Base-by-base conservation (phyloP, 495 filamentous ascomycete genomes). In the Talaromyces adpressus region DNA sequence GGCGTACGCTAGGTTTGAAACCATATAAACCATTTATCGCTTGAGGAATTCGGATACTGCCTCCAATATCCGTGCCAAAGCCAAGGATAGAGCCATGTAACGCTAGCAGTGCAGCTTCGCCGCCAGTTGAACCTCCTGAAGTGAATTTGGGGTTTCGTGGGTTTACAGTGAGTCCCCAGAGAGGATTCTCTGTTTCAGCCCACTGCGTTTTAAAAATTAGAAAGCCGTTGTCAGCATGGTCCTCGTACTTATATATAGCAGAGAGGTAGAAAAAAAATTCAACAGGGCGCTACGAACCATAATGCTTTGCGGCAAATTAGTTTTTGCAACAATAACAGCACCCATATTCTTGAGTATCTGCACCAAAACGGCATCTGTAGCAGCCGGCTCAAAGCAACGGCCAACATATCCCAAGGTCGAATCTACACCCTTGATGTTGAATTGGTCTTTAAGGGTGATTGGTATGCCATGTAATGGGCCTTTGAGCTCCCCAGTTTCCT, bases 401-500 rank as follows among this genome's bases (percentile, higher is more conserved):
- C 76, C 73, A 1, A 83, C 72, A 53, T 86, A 86, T 16, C 86
- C 87, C 81, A 90, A 87, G 0, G 82, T 82, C 0, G 81, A 72
- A 62, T 89, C 82, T 22, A 81, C 69, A n/a, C 82, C 85, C 63
- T 79, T 79, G 59, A 91, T 71, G 51, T 87, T 81, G 71, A 90
- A 90, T 27, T 84, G 81, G 64, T 91, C 88, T 68, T 91, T 89
- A 6, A 89, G 60, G 1, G 77, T 81, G 45, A 91, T 74, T 1
- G 87, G 87, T 8, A 91, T 74, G 3, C 88, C 87, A 66, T 90
- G 87, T 3, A 91, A 74, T 1, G 85, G 84, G 0, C 88, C 88
- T 52, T 81, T 70, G 0, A 79, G 68, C 52, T 78, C 72, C 0
- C 79, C 77, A 0, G 80, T 81, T 34, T 69, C 63, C 7, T 70